Evolutionary conservation across 345 rosid genomes (phyloP), one percentile per base, ranked within the genome.

Genomic region (Raphanus sativus): DNA sequence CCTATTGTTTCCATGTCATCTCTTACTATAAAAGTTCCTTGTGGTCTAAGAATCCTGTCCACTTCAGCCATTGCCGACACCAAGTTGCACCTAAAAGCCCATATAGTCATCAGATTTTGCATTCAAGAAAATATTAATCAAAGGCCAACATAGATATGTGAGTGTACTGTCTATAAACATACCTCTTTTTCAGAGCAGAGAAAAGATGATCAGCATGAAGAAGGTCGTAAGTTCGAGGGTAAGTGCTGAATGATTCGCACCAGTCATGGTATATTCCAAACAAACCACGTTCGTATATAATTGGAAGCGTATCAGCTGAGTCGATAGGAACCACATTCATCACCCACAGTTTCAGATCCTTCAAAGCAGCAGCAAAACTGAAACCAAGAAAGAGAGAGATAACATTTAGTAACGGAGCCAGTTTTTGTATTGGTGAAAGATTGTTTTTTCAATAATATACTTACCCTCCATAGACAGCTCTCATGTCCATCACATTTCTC

Each of bases 31-130:
- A 91, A 85, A 67, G 85, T 87, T 66, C 96, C 97, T 32, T 89
- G 87, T 17, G 98, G 97, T 81, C 98, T 87, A 71, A 91, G 83
- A 65, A 94, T 90, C 78, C 94, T 73, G 81, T 93, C 97, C 30
- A 88, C 92, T 85, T 93, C 98, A 17, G 92, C 92, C 45, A 93
- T 74, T 69, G 87, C 88, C 0, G 86, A 59, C 70, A 84, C 82
- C 56, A 93, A 71, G 77, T 73, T 87, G 83, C 95, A 91, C 87
- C 98, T 93, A 50, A 65, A 56, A 2, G 21, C 4, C 25, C 71
- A 3, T 52, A 16, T 3, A 5, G 3, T 45, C 59, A 52, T 52
- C 25, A 52, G 25, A 52, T 16, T 52, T 52, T 16, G 59, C 25
- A 52, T 6, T 52, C 25, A 52, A 52, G 25, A 52, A 52, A 52